These are phyloP conservation scores for Salvia miltiorrhiza DNA, from an alignment of 257 asterid genomes.

Conservation along the genomic window DNA sequence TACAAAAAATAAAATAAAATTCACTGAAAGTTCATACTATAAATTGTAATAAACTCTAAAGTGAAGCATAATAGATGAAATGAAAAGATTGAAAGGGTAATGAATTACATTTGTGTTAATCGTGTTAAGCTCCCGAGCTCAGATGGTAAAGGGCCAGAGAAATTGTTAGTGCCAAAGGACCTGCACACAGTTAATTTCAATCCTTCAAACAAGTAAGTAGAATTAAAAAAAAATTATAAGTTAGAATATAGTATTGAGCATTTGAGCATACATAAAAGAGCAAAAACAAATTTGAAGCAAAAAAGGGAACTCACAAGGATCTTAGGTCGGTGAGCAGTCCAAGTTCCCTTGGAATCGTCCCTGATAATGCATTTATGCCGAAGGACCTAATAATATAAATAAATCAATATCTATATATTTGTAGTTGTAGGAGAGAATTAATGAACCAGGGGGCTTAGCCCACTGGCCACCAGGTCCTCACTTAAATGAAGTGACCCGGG, in stretches of 20 bases:
- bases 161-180: slow-evolving; percentile 52
- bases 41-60: too few species aligned
- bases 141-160: slow-evolving; percentile 74
- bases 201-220: neutral
- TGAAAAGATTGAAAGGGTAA: neutral
- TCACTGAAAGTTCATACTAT: too few species aligned
- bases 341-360: slow-evolving; percentile 64
- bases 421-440: too few species aligned
- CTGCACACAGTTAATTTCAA: slow-evolving; percentile 32
- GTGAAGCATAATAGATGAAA: neutral
- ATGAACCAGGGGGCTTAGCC: too few species aligned
- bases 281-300: neutral
- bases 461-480: too few species aligned
- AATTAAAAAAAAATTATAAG: neutral
- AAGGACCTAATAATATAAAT: slow-evolving; percentile 34
- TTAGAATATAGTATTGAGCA: too few species aligned
- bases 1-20: too few species aligned
- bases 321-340: slow-evolving; percentile 62
- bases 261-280: neutral
- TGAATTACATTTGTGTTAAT: slow-evolving; percentile 50
- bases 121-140: slow-evolving; percentile 61
- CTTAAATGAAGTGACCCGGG: too few species aligned
- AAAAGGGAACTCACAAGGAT: slow-evolving; percentile 44
- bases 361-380: slow-evolving; percentile 68
- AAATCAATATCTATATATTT: too few species aligned